Conservation (phyloP, 1,284 basidiomycete genomes). For the Ustilago esculenta region DNA sequence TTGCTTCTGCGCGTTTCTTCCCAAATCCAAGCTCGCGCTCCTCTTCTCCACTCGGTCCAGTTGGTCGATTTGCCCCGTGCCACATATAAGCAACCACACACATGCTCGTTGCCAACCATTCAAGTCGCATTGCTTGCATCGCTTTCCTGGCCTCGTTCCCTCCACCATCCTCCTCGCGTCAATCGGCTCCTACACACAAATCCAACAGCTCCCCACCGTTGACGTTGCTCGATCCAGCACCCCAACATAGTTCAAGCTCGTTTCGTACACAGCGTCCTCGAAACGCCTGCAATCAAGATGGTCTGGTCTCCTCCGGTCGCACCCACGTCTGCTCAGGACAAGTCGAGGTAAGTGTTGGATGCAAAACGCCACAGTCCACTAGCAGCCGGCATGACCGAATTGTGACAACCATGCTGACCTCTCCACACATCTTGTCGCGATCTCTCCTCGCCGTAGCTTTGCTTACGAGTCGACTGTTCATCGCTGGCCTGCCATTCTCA, state of each 20-base stretch:
- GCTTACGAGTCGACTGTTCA: conserved; percentile 74
- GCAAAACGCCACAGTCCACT: no score
- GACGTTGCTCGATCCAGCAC: background rate
- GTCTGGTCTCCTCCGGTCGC: conserved; percentile 48
- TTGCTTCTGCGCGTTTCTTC: conserved; percentile 1
- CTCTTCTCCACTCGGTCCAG: no score
- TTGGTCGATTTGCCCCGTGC: no score
- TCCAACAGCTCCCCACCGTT: background rate
- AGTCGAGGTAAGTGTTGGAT: conserved; percentile 27
- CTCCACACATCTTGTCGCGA: background rate
- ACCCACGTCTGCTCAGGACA: conserved; percentile 45
- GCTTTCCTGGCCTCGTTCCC: background rate
- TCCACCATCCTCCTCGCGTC: no score
- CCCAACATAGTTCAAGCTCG: background rate
- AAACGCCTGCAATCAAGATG: conserved; percentile 12
- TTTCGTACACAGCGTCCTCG: background rate
- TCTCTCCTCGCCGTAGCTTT: conserved; percentile 59
- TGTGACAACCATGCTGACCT: background rate
- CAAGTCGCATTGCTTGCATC: background rate
- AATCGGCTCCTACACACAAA: background rate
- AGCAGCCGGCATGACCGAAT: no score
- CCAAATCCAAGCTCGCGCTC: conserved; percentile 1
- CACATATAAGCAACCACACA: background rate
- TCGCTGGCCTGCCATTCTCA: conserved; percentile 91
- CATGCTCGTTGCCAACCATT: background rate